Percentiles rank a stretch among this genome's conserved stretches.
Conservation (phyloP, 148 eudicot species). For the Bassia scoparia region DNA sequence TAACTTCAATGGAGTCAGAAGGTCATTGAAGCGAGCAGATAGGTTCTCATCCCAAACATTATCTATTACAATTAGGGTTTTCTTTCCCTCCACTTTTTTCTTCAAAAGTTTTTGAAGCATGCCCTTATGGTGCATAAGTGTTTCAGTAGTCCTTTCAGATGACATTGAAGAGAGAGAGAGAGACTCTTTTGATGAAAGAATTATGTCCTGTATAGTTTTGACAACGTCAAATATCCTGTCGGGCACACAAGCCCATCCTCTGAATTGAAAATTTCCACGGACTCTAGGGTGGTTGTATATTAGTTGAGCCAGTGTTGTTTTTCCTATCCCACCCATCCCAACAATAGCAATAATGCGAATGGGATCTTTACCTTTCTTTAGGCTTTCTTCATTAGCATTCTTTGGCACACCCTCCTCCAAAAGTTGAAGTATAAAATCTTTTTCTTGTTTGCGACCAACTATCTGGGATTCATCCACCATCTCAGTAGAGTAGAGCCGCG, state of each 20-base stretch:
- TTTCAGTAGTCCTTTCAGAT: no score
- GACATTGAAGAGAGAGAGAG: no score
- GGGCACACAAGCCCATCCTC: conserved; percentile 32
- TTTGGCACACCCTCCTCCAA: not conserved
- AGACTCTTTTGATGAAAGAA: not conserved
- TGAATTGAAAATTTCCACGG: conserved; percentile 1
- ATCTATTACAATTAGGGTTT: conserved; percentile 32
- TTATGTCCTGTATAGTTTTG: conserved; percentile 11
- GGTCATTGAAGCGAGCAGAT: conserved; percentile 5
- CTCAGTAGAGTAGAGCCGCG: no score
- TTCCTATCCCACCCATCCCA: conserved; percentile 31
- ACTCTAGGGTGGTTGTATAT: conserved; percentile 15
- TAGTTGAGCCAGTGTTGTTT: conserved; percentile 27
- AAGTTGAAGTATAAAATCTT: conserved; percentile 5
- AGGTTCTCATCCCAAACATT: conserved; percentile 33
- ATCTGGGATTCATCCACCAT: no score
- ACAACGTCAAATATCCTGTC: conserved; percentile 18
- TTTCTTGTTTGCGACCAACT: not conserved
- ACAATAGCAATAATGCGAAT: conserved; percentile 24
- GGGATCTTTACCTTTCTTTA: not conserved
- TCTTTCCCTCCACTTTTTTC: conserved; percentile 9
- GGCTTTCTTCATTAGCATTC: not conserved
- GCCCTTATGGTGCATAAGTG: conserved; percentile 7
- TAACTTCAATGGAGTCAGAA: conserved; percentile 19
- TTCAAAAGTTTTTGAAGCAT: conserved; percentile 10